Base-by-base conservation (phyloP, 441 rosid species). In the Populus hybrid region DNA sequence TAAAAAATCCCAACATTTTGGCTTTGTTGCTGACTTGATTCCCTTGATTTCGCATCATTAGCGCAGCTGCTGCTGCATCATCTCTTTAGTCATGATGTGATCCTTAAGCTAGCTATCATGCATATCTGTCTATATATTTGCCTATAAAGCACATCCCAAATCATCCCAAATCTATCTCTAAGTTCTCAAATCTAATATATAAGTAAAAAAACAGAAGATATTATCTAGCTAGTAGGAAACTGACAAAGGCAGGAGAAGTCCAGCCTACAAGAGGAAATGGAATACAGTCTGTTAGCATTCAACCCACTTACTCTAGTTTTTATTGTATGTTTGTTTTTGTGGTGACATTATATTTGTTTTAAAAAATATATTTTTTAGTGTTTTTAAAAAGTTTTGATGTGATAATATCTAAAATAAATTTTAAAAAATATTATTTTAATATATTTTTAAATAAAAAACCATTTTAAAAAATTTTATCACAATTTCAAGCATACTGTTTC, bases 261-360 rank as follows among this genome's bases (percentile, higher is more conserved):
- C 72, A 78, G 11, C 71, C 75, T 8, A 6, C 74, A 82, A 64
- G 33, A 64, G 78, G 61, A 78, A 82, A 81, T 87, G 90, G 90
- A 83, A 74, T 80, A 82, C 90, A 87, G 86, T 64, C 87, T 83
- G 88, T 77, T 71, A 50, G n/a, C 78, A 61, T 21, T 63, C 29
- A 36, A 56, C 76, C 69, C 77, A 61, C 71, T 61, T 40, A 3
- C 71, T 18, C 23, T 9, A 3, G 5, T 9, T 29, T 16, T 6
- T 33, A 33, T 33, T 33, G 0, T 33, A 6, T 33, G 8, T 33
- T 33, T 33, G 7, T 33, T 33, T 33, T 6, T 33, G 1, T 1
- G 8, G 36, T 6, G 36, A 33, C 1, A 33, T 0, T 7, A 33
- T 33, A 7, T 33, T 33, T 33, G 8, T 33, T 33, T 33, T 0